A percentile compares a stretch with the other conserved stretches of the same genome.
Evolutionary conservation across 2,329 filamentous ascomycete species (phyloP).

Genomic region (Colletotrichum higginsianum): DNA sequence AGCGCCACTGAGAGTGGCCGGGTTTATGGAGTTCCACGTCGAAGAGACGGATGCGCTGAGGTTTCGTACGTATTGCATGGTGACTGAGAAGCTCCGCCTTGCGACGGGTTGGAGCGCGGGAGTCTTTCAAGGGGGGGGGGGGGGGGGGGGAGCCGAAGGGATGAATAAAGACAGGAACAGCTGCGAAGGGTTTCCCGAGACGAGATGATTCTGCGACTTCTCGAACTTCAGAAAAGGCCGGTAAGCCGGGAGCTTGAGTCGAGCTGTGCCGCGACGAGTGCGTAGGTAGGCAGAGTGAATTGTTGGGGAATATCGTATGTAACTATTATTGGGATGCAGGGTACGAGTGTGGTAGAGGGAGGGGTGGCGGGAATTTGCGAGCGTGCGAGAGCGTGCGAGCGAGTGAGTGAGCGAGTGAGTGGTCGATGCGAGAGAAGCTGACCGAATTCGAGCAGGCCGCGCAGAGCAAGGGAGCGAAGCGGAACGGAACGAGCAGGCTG

Average conservation of each 20-base stretch:
- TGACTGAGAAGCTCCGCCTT: constrained; percentile 43
- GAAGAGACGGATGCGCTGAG: constrained; percentile 96
- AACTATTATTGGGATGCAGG: constrained; percentile 32
- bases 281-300: constrained; percentile 21
- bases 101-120: constrained; percentile 16
- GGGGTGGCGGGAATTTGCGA: constrained; percentile 15
- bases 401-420: constrained; percentile 6
- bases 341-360: constrained; percentile 24
- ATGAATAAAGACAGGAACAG: neutral
- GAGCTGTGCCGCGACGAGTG: constrained; percentile 9
- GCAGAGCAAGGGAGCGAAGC: constrained; percentile 21
- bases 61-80: constrained; percentile 98
- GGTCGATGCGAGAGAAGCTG: constrained; percentile 5
- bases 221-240: constrained; percentile 15
- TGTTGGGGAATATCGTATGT: constrained; percentile 21
- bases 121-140: neutral
- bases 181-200: constrained; percentile 8
- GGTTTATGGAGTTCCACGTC: constrained; percentile 99
- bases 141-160: neutral
- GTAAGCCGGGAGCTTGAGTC: neutral
- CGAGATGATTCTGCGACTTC: constrained; percentile 4
- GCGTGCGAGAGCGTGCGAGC: neutral
- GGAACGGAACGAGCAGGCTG: neutral
- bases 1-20: constrained; percentile 94
- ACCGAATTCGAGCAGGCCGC: constrained; percentile 10